A percentile compares a stretch with the other conserved stretches of the same genome.
phyloP scores from a whole-genome alignment of 768 basidiomycete species.

The Termitomyces eurrhizus region DNA sequence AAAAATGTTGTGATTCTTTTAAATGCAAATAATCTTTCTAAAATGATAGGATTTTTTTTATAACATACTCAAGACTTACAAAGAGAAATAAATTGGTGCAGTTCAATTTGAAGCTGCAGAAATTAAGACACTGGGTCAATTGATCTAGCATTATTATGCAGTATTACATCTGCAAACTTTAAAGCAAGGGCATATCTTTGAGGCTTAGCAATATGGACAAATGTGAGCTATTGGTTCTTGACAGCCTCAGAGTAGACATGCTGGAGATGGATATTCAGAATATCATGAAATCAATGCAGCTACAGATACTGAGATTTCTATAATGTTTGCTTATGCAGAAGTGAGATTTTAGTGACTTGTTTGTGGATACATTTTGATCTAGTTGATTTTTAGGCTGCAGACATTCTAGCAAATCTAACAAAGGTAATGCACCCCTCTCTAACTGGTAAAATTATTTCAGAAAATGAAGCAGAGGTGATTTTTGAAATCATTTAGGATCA shows the following conservation, averaged over 20 bases:
- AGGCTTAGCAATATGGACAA: conserved; percentile 5
- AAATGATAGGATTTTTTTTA: neutral
- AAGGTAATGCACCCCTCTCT: neutral
- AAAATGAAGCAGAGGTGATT: neutral
- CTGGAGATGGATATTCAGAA: conserved; percentile 4
- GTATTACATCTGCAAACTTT: neutral
- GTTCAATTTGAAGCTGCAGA: neutral
- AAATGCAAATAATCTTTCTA: neutral
- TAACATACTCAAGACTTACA: neutral
- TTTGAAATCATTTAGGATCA: too few species aligned
- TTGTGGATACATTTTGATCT: neutral
- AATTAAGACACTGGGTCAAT: neutral
- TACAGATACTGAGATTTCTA: neutral
- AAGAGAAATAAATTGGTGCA: conserved; percentile 1
- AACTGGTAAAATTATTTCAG: neutral
- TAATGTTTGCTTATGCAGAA: neutral
- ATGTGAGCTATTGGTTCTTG: conserved; percentile 7
- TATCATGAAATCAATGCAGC: neutral
- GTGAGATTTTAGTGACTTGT: neutral
- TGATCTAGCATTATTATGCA: neutral
- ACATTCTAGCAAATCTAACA: neutral
- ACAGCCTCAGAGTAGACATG: conserved; percentile 1
- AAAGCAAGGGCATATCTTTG: neutral
- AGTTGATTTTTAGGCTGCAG: neutral
- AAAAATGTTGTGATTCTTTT: conserved; percentile 1